Conservation (phyloP, 129 eudicot species). For the Deinandra increscens region DNA sequence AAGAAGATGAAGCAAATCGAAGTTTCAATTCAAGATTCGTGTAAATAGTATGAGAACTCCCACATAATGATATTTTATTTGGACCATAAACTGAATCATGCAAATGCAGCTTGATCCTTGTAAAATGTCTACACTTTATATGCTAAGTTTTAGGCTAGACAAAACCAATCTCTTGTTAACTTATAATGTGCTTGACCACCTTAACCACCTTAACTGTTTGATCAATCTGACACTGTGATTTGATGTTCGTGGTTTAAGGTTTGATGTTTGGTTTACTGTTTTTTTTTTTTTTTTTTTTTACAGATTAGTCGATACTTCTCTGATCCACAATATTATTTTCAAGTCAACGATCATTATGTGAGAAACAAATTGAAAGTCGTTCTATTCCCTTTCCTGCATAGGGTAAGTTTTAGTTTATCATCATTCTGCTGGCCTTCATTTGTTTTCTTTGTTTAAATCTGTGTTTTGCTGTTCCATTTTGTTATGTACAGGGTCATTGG, state of each 20-base stretch:
- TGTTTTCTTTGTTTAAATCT: background rate
- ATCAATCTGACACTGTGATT: conserved; percentile 1
- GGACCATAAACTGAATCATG: conserved; percentile 9
- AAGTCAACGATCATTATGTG: conserved; percentile 71
- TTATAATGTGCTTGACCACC: background rate
- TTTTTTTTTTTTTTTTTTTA: background rate
- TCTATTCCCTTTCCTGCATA: conserved; percentile 60
- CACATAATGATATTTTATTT: background rate
- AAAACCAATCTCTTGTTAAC: background rate
- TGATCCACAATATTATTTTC: conserved; percentile 71
- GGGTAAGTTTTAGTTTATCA: conserved; percentile 40
- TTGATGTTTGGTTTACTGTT: background rate
- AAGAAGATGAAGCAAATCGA: background rate
- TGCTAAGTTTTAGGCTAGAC: conserved; percentile 6
- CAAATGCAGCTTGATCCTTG: conserved; percentile 11
- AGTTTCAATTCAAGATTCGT: background rate
- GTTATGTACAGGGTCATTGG: conserved; percentile 58
- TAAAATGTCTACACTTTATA: background rate
- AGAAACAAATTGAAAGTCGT: conserved; percentile 68
- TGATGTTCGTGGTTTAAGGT: background rate
- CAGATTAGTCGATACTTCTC: conserved; percentile 74
- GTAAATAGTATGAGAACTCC: background rate
- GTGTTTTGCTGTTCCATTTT: background rate
- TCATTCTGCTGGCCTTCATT: background rate
- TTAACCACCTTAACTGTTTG: background rate